Evolutionary conservation across 345 rosid genomes (phyloP), one percentile per base, ranked within the genome.

Genomic region (Barbarea vulgaris): DNA sequence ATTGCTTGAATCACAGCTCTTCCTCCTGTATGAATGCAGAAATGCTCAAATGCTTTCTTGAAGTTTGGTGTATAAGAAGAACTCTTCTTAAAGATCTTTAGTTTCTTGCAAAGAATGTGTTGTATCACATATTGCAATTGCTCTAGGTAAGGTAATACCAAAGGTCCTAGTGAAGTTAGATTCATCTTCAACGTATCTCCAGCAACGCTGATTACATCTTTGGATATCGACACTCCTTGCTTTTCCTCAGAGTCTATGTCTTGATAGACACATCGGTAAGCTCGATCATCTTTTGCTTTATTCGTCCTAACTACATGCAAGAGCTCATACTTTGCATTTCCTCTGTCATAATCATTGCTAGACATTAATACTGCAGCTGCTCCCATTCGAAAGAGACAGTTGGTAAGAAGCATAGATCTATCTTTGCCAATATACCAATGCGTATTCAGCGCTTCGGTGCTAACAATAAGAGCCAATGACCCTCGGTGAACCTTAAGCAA

Each of bases 321-420:
- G 19, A 84, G 80, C 25, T 83, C 78, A 69, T 83, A 84, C 75
- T 88, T 90, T 44, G 93, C 87, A 24, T 21, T 55, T 18, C 64
- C 59, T 69, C 47, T 75, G 77, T 84, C 81, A 0, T 63, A 78
- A 4, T 59, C 77, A 33, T 84, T 78, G 81, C 77, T 89, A 19
- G 96, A 81, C 76, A 89, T 54, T 15, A 87, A 75, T 7, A 88
- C 33, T 1, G 90, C 90, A 1, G 93, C 87, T 14, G 88, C 80
- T 10, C 92, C 96, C 90, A 88, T 84, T n/a, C 89, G 83, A 54
- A 86, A 88, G 31, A 90, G 87, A 55, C 89, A 90, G 74, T 84
- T 88, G 2, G 82, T 77, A 15, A 88, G 82, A 55, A 85, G 82
- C 96, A 88, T 85, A n/a, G 88, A 83, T 19, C 79, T 36, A 31